These are phyloP conservation scores for Gnetum montanum DNA, from an alignment of 75 land plant species.

Conservation along the genomic window DNA sequence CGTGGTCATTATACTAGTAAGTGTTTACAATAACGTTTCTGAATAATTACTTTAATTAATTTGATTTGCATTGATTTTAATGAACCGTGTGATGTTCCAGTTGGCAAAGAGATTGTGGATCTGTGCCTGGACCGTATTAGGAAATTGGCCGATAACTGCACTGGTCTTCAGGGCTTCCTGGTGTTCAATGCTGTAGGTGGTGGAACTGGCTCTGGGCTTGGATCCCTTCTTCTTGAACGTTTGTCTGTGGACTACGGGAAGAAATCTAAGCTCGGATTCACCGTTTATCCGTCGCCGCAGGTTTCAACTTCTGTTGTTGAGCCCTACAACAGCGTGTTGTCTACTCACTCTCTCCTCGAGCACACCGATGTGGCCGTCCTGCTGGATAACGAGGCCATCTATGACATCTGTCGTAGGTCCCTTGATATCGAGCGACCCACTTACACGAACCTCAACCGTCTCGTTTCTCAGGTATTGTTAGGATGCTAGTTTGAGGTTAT, in stretches of 20 bases:
- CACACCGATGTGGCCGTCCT: constrained; percentile 59
- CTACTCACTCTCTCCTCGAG: constrained; percentile 55
- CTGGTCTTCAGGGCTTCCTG: constrained; percentile 71
- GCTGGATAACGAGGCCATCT: constrained; percentile 65
- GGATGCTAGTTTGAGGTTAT: neutral
- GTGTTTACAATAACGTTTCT: neutral
- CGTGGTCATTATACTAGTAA: constrained; percentile 73
- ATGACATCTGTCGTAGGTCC: constrained; percentile 71
- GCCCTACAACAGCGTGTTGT: too few relatives aligned
- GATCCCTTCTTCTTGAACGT: constrained; percentile 66
- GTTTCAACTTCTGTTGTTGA: constrained; percentile 73
- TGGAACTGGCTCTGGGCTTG: constrained; percentile 72
- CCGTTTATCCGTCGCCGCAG: constrained; percentile 74
- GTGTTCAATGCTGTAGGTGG: constrained; percentile 69
- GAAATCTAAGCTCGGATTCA: constrained; percentile 60
- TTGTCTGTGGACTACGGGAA: constrained; percentile 67
- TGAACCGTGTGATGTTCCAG: too few relatives aligned
- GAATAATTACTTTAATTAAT: neutral
- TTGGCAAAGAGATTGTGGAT: constrained; percentile 80
- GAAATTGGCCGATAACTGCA: constrained; percentile 77
- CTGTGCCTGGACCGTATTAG: constrained; percentile 70
- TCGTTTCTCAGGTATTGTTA: constrained; percentile 46
- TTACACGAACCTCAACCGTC: constrained; percentile 72
- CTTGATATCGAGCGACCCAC: constrained; percentile 76
- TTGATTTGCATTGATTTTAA: too few relatives aligned